Evolutionary conservation across 148 eudicot species (phyloP).

Genomic region (Pharnaceum exiguum): DNA sequence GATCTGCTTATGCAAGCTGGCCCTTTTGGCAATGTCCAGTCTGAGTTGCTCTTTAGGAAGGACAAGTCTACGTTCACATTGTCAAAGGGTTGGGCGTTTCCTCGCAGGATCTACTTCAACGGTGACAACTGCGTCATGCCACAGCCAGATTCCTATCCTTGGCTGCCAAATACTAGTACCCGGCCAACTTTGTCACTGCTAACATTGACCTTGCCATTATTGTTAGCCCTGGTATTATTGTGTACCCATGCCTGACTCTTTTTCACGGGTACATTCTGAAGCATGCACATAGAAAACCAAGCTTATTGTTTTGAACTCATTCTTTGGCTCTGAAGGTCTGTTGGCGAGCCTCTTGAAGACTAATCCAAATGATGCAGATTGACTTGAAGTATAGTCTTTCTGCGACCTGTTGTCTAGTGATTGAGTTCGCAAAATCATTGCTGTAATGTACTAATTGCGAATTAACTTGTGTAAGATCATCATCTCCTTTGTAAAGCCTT

Average conservation of each 20-base stretch:
- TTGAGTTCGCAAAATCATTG: constrained; percentile 21
- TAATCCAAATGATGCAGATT: constrained; percentile 2
- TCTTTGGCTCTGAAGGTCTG: constrained; percentile 3
- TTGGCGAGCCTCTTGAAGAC: constrained; percentile 18
- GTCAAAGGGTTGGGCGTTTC: constrained; percentile 66
- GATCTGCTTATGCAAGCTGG: constrained; percentile 60
- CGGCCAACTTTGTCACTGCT: constrained; percentile 14
- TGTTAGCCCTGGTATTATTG: constrained; percentile 20
- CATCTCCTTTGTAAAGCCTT: not conserved
- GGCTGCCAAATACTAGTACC: constrained; percentile 43
- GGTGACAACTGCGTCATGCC: constrained; percentile 79
- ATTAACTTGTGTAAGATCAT: not conserved
- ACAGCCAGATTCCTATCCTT: constrained; percentile 59
- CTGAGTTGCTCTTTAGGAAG: constrained; percentile 51
- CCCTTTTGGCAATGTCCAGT: constrained; percentile 44
- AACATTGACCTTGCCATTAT: constrained; percentile 18
- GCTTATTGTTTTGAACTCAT: not conserved
- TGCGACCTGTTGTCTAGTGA: constrained; percentile 11
- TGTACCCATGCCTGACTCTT: constrained; percentile 15
- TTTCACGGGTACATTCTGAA: not conserved
- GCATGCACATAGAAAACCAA: not conserved
- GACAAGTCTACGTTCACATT: constrained; percentile 50
- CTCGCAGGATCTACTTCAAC: constrained; percentile 56
- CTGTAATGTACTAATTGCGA: not conserved
- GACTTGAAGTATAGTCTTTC: not conserved